A percentile compares a stretch with the other conserved stretches of the same genome.
phyloP scores from a whole-genome alignment of 2,329 filamentous ascomycete genomes.

The Beauveria australis region DNA sequence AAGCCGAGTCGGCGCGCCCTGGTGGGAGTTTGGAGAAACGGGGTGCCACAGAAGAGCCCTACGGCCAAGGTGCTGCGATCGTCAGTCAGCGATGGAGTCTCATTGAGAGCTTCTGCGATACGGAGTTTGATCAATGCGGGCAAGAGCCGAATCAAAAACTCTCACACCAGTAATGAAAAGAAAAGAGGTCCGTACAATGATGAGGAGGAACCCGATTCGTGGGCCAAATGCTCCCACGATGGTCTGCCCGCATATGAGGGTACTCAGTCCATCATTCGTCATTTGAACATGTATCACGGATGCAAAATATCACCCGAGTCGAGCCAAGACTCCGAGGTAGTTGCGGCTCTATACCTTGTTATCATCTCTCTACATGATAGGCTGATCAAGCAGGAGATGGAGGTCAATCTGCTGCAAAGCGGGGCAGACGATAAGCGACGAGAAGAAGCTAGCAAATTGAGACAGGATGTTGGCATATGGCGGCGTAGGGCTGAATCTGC shows the following conservation, averaged over 20 bases:
- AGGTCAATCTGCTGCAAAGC: background rate
- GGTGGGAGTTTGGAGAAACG: slow-evolving; percentile 7
- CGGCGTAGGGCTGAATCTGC: slow-evolving; percentile 46
- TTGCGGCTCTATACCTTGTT: background rate
- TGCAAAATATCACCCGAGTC: background rate
- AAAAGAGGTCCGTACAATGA: background rate
- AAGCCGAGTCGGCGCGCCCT: background rate
- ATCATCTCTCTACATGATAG: slow-evolving; percentile 6
- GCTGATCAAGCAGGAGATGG: background rate
- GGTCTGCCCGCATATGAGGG: background rate
- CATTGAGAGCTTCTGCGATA: slow-evolving; percentile 7
- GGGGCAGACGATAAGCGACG: background rate
- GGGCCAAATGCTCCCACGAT: slow-evolving; percentile 2
- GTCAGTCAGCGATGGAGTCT: slow-evolving; percentile 6
- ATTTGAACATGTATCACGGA: background rate
- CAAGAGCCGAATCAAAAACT: slow-evolving; percentile 1
- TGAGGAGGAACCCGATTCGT: background rate
- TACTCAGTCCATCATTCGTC: background rate
- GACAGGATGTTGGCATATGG: slow-evolving; percentile 35
- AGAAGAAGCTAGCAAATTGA: slow-evolving; percentile 10
- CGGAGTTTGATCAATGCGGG: slow-evolving; percentile 6
- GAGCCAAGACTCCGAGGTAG: background rate
- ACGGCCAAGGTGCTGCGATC: slow-evolving; percentile 4
- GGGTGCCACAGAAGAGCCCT: slow-evolving; percentile 3
- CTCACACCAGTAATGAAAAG: background rate